Percentiles rank a stretch among this genome's conserved stretches.
Conservation (phyloP, 306 rosid species). For the Prunus salicina region DNA sequence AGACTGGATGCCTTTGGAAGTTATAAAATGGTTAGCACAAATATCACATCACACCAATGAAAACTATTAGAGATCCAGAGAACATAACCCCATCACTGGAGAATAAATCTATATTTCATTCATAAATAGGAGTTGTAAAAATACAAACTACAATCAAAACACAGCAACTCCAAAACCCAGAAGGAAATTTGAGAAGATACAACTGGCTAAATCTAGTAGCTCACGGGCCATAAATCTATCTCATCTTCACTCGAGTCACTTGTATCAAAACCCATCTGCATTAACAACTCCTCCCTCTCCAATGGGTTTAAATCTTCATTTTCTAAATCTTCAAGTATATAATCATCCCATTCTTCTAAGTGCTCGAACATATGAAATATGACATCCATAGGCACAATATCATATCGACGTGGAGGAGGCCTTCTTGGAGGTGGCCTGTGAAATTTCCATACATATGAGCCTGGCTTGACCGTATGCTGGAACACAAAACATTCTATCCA, state of each 20-base stretch:
- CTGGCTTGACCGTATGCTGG: slow-evolving; percentile 56
- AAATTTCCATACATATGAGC: slow-evolving; percentile 52
- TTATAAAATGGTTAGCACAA: not conserved
- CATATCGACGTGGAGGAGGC: slow-evolving; percentile 36
- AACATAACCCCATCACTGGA: not conserved
- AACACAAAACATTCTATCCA: slow-evolving; percentile 55
- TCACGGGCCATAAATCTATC: slow-evolving; percentile 21
- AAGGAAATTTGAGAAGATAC: not conserved
- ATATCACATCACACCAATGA: not conserved
- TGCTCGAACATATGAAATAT: slow-evolving; percentile 29
- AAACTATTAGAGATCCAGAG: not conserved
- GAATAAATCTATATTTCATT: slow-evolving; percentile 9
- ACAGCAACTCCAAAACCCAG: slow-evolving; percentile 15
- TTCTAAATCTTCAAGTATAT: slow-evolving; percentile 31
- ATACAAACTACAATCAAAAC: slow-evolving; percentile 13
- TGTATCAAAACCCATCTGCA: slow-evolving; percentile 29
- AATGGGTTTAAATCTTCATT: slow-evolving; percentile 20
- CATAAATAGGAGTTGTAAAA: slow-evolving; percentile 19
- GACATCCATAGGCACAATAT: slow-evolving; percentile 30
- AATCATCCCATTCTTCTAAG: slow-evolving; percentile 31
- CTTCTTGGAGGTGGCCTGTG: slow-evolving; percentile 48
- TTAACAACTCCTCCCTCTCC: slow-evolving; percentile 31
- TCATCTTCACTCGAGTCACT: slow-evolving; percentile 46
- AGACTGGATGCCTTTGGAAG: not conserved
- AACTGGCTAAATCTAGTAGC: slow-evolving; percentile 19